Evolutionary conservation across 768 basidiomycete genomes (phyloP), one percentile per base, ranked within the genome.

Genomic region (Dendrothele bispora): DNA sequence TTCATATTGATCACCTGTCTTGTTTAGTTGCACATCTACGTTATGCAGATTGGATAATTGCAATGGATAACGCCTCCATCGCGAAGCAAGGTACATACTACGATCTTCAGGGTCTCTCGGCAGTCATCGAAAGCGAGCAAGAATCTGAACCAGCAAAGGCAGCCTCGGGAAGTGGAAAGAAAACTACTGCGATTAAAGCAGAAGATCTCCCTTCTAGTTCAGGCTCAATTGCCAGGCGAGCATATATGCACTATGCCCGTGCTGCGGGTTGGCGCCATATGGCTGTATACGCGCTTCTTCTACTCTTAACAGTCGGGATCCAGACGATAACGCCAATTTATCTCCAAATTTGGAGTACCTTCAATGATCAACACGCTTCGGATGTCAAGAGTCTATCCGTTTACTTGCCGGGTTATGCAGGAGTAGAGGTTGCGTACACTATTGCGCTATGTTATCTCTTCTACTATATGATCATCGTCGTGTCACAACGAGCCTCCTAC

Each of bases 291-390:
- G 42, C 43, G 3, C 10, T 49, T 28, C 48, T 53, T 15, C 47
- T 53, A 14, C 47, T 53, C 21, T 10, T 49, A 12, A 43, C 51
- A 15, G 48, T 49, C 20, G 47, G 29, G 17, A 49, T 52, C n/a
- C 51, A 52, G 37, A 36, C 48, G 4, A 40, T 26, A 22, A 49
- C 47, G n/a, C 51, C 51, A 8, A 34, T 53, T 3, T 53, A 48
- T 28, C 39, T 53, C 5, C 51, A 53, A 17, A 28, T 53, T 18
- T 53, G 51, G 51, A 49, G 51, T 45, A 49, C 47, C 17, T 53
- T 48, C 32, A 53, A 53, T 26, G 51, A 49, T 24, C 43, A 27
- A 12, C 51, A 53, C n/a, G 38, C 43, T 28, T 34, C 37, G 5
- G 29, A 28, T 17, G 27, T 14, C 20, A 45, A 43, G 26, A 36